These are phyloP conservation scores for Ceratocystiopsis minuta DNA, from an alignment of 2,329 filamentous ascomycete genomes.

Conservation along the genomic window DNA sequence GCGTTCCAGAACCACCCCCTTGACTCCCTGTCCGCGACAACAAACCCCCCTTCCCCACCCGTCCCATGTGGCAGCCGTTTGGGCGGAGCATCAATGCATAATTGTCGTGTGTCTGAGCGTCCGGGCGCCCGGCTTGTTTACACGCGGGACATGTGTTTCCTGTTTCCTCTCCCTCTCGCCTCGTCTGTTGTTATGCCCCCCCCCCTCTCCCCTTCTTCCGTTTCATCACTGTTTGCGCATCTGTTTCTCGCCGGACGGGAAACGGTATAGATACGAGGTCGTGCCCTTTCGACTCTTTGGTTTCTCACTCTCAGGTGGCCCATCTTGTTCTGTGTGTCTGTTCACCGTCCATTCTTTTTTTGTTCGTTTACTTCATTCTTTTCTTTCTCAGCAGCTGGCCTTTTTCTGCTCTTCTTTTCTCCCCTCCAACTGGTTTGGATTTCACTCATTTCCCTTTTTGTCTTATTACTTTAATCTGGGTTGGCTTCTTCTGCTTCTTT, in stretches of 20 bases:
- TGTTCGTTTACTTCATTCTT: constrained; percentile 20
- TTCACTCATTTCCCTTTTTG: constrained; percentile 5
- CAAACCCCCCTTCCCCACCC: background rate
- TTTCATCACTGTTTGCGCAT: constrained; percentile 11
- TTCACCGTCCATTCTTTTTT: constrained; percentile 9
- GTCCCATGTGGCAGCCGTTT: constrained; percentile 18
- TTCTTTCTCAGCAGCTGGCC: background rate
- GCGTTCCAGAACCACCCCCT: background rate
- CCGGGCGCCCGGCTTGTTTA: too few species aligned
- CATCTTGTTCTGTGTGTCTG: background rate
- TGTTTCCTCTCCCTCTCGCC: constrained; percentile 1
- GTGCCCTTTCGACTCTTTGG: background rate
- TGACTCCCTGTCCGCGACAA: too few species aligned
- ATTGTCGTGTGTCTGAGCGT: too few species aligned
- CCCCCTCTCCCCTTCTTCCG: constrained; percentile 2
- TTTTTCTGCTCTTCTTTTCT: constrained; percentile 21
- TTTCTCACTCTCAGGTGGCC: constrained; percentile 6
- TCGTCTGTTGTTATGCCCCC: too few species aligned
- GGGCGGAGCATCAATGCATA: constrained; percentile 15
- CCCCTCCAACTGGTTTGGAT: constrained; percentile 41
- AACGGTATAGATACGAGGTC: background rate
- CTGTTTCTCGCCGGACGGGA: constrained; percentile 1
- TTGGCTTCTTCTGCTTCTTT: background rate
- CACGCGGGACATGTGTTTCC: constrained; percentile 4
- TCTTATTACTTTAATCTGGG: constrained; percentile 4